These are phyloP conservation scores for Nannizziopsis arthrosporioides DNA, from an alignment of 2,329 filamentous ascomycete genomes.

Conservation along the genomic window DNA sequence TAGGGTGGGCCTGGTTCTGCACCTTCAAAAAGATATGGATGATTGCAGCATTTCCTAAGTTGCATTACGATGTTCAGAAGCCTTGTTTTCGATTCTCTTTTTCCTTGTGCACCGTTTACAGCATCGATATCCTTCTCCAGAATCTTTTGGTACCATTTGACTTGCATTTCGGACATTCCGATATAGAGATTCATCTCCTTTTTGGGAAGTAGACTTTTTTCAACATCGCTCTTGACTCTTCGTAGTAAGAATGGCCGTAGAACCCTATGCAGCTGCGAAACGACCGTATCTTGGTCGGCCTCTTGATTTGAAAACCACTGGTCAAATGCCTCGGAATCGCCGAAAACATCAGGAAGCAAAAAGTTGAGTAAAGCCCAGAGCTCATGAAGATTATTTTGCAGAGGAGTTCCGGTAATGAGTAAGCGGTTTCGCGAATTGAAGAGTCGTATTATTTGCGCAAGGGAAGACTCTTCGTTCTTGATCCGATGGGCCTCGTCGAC, in stretches of 20 bases:
- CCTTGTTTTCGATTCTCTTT: conserved; percentile 93
- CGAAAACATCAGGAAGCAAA: conserved; percentile 93
- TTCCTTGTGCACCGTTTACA: conserved; percentile 90
- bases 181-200: conserved; percentile 96
- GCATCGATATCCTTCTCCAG: conserved; percentile 98
- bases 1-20: conserved; percentile 95
- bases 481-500: conserved; percentile 97
- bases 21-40: conserved; percentile 94
- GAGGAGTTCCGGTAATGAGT: conserved; percentile 87
- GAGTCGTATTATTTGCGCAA: conserved; percentile 89
- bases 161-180: conserved; percentile 98
- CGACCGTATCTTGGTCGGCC: conserved; percentile 84
- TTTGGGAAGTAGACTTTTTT: conserved; percentile 94
- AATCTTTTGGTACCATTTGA: conserved; percentile 99
- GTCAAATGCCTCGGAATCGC: conserved; percentile 91
- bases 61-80: conserved; percentile 99
- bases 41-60: conserved; percentile 95
- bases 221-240: conserved; percentile 92
- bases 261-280: conserved; percentile 89
- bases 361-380: conserved; percentile 97
- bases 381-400: conserved; percentile 97
- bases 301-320: conserved; percentile 93
- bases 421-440: conserved; percentile 93
- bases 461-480: conserved; percentile 96
- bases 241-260: conserved; percentile 86